phyloP scores from a whole-genome alignment of 192 early-diverging fungal genomes.

The Gorgonomyces haynaldii region DNA sequence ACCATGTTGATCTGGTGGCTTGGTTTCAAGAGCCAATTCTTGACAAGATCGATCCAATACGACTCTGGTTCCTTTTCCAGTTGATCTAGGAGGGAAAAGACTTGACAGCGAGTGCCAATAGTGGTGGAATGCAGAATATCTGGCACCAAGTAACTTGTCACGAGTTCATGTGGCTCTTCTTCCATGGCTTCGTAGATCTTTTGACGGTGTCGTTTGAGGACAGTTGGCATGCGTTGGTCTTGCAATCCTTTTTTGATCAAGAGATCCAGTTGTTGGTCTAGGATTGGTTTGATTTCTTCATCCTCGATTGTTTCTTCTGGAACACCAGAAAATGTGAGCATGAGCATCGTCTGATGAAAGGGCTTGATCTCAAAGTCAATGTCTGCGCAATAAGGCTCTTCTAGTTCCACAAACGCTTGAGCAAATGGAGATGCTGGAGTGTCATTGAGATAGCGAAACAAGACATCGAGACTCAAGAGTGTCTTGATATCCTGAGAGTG shows the following conservation, averaged over 20 bases:
- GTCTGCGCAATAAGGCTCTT: constrained; percentile 47
- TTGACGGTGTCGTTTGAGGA: constrained; percentile 22
- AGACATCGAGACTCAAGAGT: constrained; percentile 52
- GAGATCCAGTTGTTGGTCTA: background rate
- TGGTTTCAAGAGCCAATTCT: no score
- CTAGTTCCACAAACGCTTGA: constrained; percentile 67
- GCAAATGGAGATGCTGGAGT: constrained; percentile 45
- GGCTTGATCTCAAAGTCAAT: constrained; percentile 45
- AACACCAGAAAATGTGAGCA: constrained; percentile 55
- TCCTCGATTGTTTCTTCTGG: constrained; percentile 11
- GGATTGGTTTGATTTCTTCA: background rate
- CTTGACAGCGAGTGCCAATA: constrained; percentile 36
- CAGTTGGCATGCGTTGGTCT: constrained; percentile 9
- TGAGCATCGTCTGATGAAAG: constrained; percentile 41
- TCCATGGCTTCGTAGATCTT: constrained; percentile 48
- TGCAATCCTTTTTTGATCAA: constrained; percentile 9
- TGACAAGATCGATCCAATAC: constrained; percentile 44
- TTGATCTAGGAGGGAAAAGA: constrained; percentile 45
- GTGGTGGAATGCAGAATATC: constrained; percentile 30
- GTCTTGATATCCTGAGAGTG: constrained; percentile 44
- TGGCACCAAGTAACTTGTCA: constrained; percentile 37
- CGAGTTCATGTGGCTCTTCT: constrained; percentile 54
- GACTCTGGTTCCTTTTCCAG: constrained; percentile 32
- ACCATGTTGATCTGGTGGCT: no score
- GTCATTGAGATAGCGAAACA: constrained; percentile 61